These are phyloP conservation scores for Puccinia sorghi DNA, from an alignment of 1,284 basidiomycete species.

Conservation along the genomic window DNA sequence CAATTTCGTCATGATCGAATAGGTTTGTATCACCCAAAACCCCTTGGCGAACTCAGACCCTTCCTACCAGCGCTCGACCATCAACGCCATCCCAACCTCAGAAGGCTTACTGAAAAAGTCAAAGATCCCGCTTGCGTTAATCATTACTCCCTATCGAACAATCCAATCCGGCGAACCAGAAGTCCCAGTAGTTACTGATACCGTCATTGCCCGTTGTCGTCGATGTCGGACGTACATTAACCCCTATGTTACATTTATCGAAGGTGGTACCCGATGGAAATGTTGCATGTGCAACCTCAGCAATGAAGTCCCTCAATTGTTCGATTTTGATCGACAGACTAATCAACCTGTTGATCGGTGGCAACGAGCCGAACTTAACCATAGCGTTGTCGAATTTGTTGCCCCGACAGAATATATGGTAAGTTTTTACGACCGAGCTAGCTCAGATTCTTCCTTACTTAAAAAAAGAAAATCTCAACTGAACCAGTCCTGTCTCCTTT, in stretches of 20 bases:
- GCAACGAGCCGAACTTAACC: constrained; percentile 88
- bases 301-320: constrained; percentile 97
- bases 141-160: constrained; percentile 88
- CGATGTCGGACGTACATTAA: constrained; percentile 98
- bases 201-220: constrained; percentile 93
- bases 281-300: constrained; percentile 99
- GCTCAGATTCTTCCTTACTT: background rate
- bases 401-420: constrained; percentile 99
- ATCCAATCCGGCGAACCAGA: constrained; percentile 63
- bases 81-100: constrained; percentile 92
- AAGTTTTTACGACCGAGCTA: too few relatives aligned
- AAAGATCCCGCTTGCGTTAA: constrained; percentile 86
- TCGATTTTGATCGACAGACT: constrained; percentile 93
- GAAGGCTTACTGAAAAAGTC: constrained; percentile 85
- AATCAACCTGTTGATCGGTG: constrained; percentile 96
- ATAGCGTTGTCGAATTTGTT: constrained; percentile 90
- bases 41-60: constrained; percentile 81
- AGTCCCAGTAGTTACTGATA: constrained; percentile 87
- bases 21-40: constrained; percentile 74
- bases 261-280: constrained; percentile 97
- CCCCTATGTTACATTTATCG: constrained; percentile 97
- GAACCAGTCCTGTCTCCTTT: background rate
- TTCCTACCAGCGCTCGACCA: constrained; percentile 87
- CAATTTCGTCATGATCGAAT: background rate
- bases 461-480: background rate